A percentile compares a stretch with the other conserved stretches of the same genome.
Conservation (phyloP, 2,329 filamentous ascomycete species). For the Lasiodiplodia hormozganensis region DNA sequence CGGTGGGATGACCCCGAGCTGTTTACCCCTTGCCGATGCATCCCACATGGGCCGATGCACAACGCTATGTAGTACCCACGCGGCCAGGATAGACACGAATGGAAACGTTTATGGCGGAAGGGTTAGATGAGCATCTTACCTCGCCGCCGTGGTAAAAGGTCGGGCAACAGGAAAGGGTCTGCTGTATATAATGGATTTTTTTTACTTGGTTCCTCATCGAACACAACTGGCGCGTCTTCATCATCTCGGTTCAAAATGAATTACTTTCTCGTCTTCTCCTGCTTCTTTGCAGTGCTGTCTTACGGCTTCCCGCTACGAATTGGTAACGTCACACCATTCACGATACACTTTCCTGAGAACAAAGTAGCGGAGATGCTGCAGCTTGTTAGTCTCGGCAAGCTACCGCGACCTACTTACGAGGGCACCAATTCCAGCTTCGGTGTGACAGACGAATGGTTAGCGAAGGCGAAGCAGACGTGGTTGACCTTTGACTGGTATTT, state of each 20-base stretch:
- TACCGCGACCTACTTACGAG: conserved; percentile 9
- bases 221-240: not conserved
- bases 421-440: conserved; percentile 38
- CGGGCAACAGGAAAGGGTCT: no score
- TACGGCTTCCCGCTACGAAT: not conserved
- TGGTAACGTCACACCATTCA: not conserved
- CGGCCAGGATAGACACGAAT: not conserved
- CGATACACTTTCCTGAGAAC: not conserved
- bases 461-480: conserved; percentile 45
- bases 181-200: not conserved
- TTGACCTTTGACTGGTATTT: conserved; percentile 47
- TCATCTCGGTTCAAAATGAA: not conserved
- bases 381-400: conserved; percentile 36
- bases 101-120: not conserved
- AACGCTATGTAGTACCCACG: not conserved
- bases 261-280: not conserved
- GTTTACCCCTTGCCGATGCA: not conserved
- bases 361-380: conserved; percentile 1
- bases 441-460: conserved; percentile 43
- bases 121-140: not conserved
- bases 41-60: not conserved
- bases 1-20: not conserved
- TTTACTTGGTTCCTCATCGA: not conserved
- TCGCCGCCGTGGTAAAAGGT: not conserved
- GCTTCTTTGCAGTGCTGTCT: not conserved